Evolutionary conservation across 1,139 yeast genomes (phyloP), one percentile per base, ranked within the genome.

Genomic region (Arxiozyma telluris): DNA sequence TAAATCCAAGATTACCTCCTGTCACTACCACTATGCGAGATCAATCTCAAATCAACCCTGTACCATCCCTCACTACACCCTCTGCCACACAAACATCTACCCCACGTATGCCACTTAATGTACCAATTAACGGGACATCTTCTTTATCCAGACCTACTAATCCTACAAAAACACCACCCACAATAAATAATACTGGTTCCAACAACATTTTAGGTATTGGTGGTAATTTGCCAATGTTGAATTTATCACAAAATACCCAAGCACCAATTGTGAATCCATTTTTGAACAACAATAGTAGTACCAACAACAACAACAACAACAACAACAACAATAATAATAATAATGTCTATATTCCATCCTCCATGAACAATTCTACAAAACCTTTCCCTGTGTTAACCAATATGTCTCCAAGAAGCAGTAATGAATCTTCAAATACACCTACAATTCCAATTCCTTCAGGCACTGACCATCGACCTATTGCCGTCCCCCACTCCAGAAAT

Each of bases 381-480:
- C 43, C 57, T 21, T 42, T 50, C 17, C 56, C 57, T 4, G 53
- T 56, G 11, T 22, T 51, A 11, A 47, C 50, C 11, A 41, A 55
- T 49, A 44, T 46, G 27, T 41, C 30, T n/a, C 38, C 46, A 39
- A 53, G 44, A 23, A 18, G 12, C 44, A 17, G 21, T 44, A 18
- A 23, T 20, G 18, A 20, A n/a, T 25, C n/a, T 44, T 20, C 41
- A 25, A 45, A 17, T 27, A 25, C 27, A n/a, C 4, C 39, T 15
- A 34, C 39, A 34, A 6, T 34, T 12, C n/a, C 39, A 34, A 34
- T 34, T 15, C 39, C 39, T 34, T n/a, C 50, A 6, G 27, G 21
- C 11, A 21, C 25, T 3, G 12, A 20, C 18, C n/a, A 17, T 2
- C 18, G 49, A 34, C 49, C 45, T 20, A 42, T 42, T 9, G 41